Evolutionary conservation across 371 early-diverging fungal genomes (phyloP).

Genomic region (Encephalitozoon romaleae): DNA sequence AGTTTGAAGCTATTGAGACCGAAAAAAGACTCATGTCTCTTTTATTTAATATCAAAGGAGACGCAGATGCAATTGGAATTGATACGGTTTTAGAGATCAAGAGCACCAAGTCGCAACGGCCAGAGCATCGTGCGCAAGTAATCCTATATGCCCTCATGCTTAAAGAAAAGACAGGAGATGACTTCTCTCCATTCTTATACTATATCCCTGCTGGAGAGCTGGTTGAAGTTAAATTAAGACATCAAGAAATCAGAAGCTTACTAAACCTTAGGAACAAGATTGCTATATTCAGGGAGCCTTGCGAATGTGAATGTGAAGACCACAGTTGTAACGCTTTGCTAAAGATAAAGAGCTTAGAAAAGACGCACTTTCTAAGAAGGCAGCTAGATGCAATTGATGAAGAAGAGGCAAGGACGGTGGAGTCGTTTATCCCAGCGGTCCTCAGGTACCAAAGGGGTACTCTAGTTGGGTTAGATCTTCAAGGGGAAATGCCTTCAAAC

Average conservation of each 20-base stretch:
- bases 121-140: constrained; percentile 46
- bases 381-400: constrained; percentile 36
- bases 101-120: constrained; percentile 14
- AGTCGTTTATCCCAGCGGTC: constrained; percentile 3
- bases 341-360: background rate
- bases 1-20: constrained; percentile 8
- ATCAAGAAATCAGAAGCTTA: constrained; percentile 39
- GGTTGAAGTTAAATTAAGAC: constrained; percentile 25
- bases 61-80: constrained; percentile 27
- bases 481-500: background rate
- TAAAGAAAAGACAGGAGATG: constrained; percentile 6
- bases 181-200: constrained; percentile 29
- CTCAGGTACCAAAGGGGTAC: background rate
- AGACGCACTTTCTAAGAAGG: constrained; percentile 31
- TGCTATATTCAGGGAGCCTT: background rate
- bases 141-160: constrained; percentile 45
- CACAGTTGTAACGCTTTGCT: constrained; percentile 14
- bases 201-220: constrained; percentile 24
- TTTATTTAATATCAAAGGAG: constrained; percentile 42
- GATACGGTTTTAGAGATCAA: constrained; percentile 47
- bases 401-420: constrained; percentile 22
- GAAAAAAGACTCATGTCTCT: constrained; percentile 40
- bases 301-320: constrained; percentile 8
- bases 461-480: background rate
- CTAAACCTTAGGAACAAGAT: constrained; percentile 39